Evolutionary conservation across 495 filamentous ascomycete species (phyloP), one percentile per base, ranked within the genome.

Genomic region (Talaromyces trachyspermus): DNA sequence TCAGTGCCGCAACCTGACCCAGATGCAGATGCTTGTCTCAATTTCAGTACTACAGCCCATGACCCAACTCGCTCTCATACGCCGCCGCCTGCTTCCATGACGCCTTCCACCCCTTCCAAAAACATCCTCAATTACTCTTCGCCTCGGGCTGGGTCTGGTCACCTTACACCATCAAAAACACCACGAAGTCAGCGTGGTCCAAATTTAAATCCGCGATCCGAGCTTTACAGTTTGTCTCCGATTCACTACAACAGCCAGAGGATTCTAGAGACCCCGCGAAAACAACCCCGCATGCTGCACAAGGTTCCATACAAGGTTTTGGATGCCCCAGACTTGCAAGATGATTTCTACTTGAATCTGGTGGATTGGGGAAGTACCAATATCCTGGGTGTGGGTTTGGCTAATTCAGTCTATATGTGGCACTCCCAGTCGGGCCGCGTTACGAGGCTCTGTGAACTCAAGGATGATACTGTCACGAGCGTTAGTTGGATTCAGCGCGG

Each of bases 341-440:
- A 98, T 55, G 94, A 98, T 61, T 98, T 96, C 62, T 98, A 98
- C 55, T 69, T 98, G 24, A 98, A 98, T 55, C 65, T 98, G 20
- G 90, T 98, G 2, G 92, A 98, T 54, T 98, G 92, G 92, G 92
- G 94, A n/a, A 91, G 85, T 54, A 88, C 83, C 52, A 92, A 96
- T 65, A 80, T 95, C 18, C 67, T 98, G 6, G 94, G 89, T 11
- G 92, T 98, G 23, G 92, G 92, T 0, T 66, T 98, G 35, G 89
- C 88, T 14, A 86, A 82, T 23, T 91, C 86, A 43, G 92, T 98
- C n/a, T 98, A 96, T 58, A 92, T 97, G 86, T 98, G 92, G 90
- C 94, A 95, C 58, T 89, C 89, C 9, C 78, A 83, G 39, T 79
- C 83, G 2, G 90, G 91, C 42, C 71, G 80, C 27, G 92, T 97